Evolutionary conservation across 2,329 filamentous ascomycete genomes (phyloP), one percentile per base, ranked within the genome.

Genomic region (Harringtonia lauricola): DNA sequence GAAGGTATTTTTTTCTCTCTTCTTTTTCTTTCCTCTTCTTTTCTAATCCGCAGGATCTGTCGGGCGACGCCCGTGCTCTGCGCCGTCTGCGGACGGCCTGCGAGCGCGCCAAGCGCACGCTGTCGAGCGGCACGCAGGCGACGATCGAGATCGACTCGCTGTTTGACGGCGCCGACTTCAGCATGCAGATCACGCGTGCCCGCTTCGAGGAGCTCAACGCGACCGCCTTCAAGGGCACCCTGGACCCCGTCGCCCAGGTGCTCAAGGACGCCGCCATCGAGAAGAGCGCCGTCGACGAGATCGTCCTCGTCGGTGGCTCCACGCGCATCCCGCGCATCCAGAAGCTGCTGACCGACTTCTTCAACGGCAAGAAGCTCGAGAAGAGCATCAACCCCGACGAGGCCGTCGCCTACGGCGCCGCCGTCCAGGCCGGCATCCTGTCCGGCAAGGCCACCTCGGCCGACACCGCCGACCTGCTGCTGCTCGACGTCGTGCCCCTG

Each of bases 331-430:
- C 92, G 62, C 81, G 83, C 66, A 94, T 98, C 67, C 92, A 98
- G 83, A 96, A 96, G 81, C 84, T 98, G 55, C 82, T 98, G 55
- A 89, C 83, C 72, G 92, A 98, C 71, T 95, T 89, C 80, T 98
- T 98, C 74, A 86, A 94, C 66, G 89, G 89, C 71, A 98, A 98
- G 87, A 95, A 98, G 84, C 86, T 95, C 55, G 90, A 96, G 81
- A 96, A 95, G 79, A 92, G 86, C 76, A 96, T 96, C 76, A 98
- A 98, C 81, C 92, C 92, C 59, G 92, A 98, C 64, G 92, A 98
- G 78, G 92, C 92, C 57, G 92, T 98, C 61, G 92, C 92, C 58
- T 95, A 95, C 71, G 92, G 92, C 81, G 92, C 92, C 54, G 92
- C 92, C 58, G 90, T 98, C 51, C 92, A 98, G 75, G 92, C 92